A percentile compares a stretch with the other conserved stretches of the same genome.
Conservation (phyloP, 1,284 basidiomycete species). For the Puccinia coronata region DNA sequence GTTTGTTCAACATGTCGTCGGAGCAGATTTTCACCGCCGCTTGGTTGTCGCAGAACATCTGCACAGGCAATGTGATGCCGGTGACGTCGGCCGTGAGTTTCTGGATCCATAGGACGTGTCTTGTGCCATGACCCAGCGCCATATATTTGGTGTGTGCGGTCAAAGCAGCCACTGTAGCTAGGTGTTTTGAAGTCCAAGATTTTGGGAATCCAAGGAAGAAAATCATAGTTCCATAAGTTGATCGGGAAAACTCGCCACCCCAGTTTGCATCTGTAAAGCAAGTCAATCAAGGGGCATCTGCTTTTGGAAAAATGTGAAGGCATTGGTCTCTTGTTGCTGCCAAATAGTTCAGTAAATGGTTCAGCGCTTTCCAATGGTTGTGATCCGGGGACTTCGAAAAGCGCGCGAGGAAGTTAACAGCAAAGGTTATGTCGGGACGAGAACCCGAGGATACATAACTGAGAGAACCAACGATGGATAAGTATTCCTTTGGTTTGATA, state of each 20-base stretch:
- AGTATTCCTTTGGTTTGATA: background rate
- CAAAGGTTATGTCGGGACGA: background rate
- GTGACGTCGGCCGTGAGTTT: background rate
- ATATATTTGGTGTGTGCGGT: constrained; percentile 21
- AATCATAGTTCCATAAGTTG: background rate
- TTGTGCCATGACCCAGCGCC: background rate
- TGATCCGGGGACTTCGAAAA: background rate
- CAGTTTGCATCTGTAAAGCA: constrained; percentile 9
- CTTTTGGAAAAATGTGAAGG: background rate
- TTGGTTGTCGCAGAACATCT: background rate
- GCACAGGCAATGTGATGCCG: background rate
- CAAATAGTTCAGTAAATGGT: background rate
- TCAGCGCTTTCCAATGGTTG: background rate
- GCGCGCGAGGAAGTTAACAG: background rate
- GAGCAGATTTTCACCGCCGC: background rate
- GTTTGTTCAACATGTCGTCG: background rate
- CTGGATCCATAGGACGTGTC: background rate
- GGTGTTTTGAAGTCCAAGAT: background rate
- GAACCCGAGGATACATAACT: background rate
- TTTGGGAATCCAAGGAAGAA: background rate
- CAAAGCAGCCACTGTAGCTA: background rate
- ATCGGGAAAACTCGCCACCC: constrained; percentile 9
- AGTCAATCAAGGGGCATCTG: background rate
- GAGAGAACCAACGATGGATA: constrained; percentile 19
- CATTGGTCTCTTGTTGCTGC: background rate